phyloP scores from a whole-genome alignment of 805 yeast species.

The Dipodascus geniculatus region DNA sequence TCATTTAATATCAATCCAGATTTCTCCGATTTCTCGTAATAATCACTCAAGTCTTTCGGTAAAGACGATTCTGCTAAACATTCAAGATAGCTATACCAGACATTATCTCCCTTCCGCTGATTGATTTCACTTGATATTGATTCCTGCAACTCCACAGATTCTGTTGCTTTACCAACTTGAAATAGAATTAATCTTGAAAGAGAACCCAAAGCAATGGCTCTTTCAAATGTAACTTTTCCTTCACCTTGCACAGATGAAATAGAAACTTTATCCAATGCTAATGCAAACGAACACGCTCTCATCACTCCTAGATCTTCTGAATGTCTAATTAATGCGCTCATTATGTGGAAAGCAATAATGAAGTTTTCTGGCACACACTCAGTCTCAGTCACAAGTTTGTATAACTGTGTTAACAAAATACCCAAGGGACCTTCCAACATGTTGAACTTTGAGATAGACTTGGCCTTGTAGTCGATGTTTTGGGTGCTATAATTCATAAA shows the following conservation, averaged over 20 bases:
- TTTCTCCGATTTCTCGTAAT: neutral
- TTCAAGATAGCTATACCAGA: slow-evolving; percentile 8
- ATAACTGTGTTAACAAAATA: slow-evolving; percentile 5
- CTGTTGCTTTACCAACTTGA: neutral
- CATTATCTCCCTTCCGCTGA: slow-evolving; percentile 2
- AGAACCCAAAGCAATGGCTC: slow-evolving; percentile 7
- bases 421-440: slow-evolving; percentile 9
- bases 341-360: slow-evolving; percentile 6
- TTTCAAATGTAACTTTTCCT: slow-evolving; percentile 2
- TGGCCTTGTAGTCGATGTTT: slow-evolving; percentile 4
- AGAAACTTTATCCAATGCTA: slow-evolving; percentile 9
- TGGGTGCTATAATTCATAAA: slow-evolving; percentile 11
- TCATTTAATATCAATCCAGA: neutral
- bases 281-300: slow-evolving; percentile 9
- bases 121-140: neutral
- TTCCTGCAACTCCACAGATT: neutral
- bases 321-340: slow-evolving; percentile 4
- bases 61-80: neutral
- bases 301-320: slow-evolving; percentile 9
- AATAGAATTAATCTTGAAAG: slow-evolving; percentile 1
- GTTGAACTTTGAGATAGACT: slow-evolving; percentile 1
- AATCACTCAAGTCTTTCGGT: slow-evolving; percentile 1
- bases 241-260: slow-evolving; percentile 2
- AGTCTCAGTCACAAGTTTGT: slow-evolving; percentile 5
- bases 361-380: slow-evolving; percentile 3